Base-by-base conservation (phyloP, 805 yeast species). In the Starmerella vaccinii region DNA sequence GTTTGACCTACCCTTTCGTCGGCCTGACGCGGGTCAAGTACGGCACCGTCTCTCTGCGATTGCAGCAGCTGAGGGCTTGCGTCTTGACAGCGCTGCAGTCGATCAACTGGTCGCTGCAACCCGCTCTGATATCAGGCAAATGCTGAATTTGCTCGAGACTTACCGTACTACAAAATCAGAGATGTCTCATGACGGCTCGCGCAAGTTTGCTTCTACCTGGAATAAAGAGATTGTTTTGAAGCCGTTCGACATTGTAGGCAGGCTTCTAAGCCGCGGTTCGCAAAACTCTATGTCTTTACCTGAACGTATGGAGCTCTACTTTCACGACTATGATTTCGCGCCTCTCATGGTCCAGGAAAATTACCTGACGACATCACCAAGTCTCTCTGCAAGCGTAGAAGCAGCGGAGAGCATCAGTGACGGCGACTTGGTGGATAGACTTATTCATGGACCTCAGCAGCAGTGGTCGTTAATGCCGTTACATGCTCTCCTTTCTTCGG, bases 331-430 rank as follows among this genome's bases (percentile, higher is more conserved):
- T 67, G 96, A 88, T 63, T 83, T 92, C 64, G 81, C 95, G 1
- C 97, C 98, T 5, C 72, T 90, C 54, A 90, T 92, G 97, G 77
- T 92, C 48, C 97, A 90, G 63, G 98, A 92, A 65, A 92, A 92
- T 68, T 92, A 92, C 64, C 66, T 86, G 45, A 68, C 68, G 32
- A 81, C 94, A 0, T 70, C 69, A 37, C 95, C 70, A 18, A 40
- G 60, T 47, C 66, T 90, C 52, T 72, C 76, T 55, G 69, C 80
- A 16, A 80, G 82, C 0, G 82, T 86, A 1, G 68, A 72, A 26
- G 97, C 98, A 0, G 86, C 97, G 0, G 87, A 87, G 58, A 77
- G 85, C 45, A 85, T 92, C 42, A 83, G 95, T n/a, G 75, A 76
- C 49, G 83, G 88, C 13, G 97, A 92, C 65, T 64, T 82, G 22